These are phyloP conservation scores for Pichia sp. DNA, from an alignment of 1,139 yeast genomes.

Conservation along the genomic window DNA sequence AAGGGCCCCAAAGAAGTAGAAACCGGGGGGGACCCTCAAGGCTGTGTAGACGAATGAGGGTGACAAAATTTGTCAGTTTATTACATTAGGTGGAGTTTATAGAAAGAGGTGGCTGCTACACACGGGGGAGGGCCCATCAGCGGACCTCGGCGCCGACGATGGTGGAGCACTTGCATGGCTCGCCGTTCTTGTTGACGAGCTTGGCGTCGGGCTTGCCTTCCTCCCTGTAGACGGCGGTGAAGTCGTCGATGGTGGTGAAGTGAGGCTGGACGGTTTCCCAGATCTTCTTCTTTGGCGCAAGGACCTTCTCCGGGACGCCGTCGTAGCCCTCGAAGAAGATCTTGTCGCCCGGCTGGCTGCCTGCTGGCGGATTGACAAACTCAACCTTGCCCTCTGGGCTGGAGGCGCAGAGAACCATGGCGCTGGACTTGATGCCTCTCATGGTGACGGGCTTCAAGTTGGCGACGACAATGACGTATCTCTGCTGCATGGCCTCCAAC, in stretches of 20 bases:
- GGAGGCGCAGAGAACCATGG: conserved; percentile 96
- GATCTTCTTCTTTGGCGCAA: conserved; percentile 97
- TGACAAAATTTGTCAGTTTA: background rate
- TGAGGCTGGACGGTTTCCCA: conserved; percentile 95
- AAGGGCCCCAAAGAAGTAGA: background rate
- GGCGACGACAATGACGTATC: conserved; percentile 78
- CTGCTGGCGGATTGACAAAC: conserved; percentile 91
- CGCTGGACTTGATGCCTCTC: conserved; percentile 93
- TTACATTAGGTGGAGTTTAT: background rate
- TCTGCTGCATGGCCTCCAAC: conserved; percentile 76
- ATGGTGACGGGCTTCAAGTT: conserved; percentile 87
- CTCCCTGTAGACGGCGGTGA: conserved; percentile 72
- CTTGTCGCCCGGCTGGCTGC: conserved; percentile 95
- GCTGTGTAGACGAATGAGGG: background rate
- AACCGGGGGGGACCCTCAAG: background rate
- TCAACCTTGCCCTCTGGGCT: conserved; percentile 61
- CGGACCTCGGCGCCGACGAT: conserved; percentile 71
- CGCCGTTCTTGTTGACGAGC: conserved; percentile 75
- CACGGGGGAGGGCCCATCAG: conserved; percentile 35
- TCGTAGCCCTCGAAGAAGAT: conserved; percentile 88
- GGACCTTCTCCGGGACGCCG: conserved; percentile 83
- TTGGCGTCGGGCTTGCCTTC: conserved; percentile 77
- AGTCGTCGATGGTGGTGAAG: conserved; percentile 71
- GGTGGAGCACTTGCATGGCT: conserved; percentile 63
- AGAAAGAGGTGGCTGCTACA: background rate